phyloP scores from a whole-genome alignment of 2,329 filamentous ascomycete species.

The Hypoxylon sp. region DNA sequence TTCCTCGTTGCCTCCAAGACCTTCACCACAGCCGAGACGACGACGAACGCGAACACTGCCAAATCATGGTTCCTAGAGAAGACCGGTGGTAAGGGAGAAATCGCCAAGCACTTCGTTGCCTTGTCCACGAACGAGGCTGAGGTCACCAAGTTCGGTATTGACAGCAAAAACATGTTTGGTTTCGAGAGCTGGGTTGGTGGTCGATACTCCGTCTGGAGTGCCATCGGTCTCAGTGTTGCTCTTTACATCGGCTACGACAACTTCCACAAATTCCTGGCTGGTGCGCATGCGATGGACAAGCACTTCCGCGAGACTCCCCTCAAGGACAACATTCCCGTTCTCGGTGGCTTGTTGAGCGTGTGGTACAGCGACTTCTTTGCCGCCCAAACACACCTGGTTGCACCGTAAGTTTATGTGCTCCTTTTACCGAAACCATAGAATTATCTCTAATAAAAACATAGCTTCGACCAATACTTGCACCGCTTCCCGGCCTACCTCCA shows the following conservation, averaged over 20 bases:
- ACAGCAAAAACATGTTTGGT: constrained; percentile 99
- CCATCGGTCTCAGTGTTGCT: constrained; percentile 92
- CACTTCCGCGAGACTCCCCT: constrained; percentile 93
- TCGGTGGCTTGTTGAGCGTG: constrained; percentile 92
- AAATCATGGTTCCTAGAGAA: constrained; percentile 96
- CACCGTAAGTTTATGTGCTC: constrained; percentile 83
- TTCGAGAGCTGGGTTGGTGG: constrained; percentile 99
- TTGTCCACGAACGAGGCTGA: constrained; percentile 95
- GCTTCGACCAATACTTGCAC: constrained; percentile 98
- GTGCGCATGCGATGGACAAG: constrained; percentile 97
- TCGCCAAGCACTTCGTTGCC: constrained; percentile 98
- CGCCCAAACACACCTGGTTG: constrained; percentile 95
- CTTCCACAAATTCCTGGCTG: constrained; percentile 94
- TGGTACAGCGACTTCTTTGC: constrained; percentile 99
- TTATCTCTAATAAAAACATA: constrained; percentile 46
- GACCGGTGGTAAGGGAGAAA: constrained; percentile 78
- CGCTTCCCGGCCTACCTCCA: constrained; percentile 99
- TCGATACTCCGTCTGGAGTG: constrained; percentile 98
- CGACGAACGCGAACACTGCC: constrained; percentile 95
- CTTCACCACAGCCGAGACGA: constrained; percentile 97
- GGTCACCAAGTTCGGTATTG: constrained; percentile 98
- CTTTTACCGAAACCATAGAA: too few species aligned
- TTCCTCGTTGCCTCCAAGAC: constrained; percentile 99
- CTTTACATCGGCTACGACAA: constrained; percentile 97
- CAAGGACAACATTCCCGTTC: constrained; percentile 91